phyloP scores from a whole-genome alignment of 2,329 filamentous ascomycete species.

The Alternaria gansuensis region DNA sequence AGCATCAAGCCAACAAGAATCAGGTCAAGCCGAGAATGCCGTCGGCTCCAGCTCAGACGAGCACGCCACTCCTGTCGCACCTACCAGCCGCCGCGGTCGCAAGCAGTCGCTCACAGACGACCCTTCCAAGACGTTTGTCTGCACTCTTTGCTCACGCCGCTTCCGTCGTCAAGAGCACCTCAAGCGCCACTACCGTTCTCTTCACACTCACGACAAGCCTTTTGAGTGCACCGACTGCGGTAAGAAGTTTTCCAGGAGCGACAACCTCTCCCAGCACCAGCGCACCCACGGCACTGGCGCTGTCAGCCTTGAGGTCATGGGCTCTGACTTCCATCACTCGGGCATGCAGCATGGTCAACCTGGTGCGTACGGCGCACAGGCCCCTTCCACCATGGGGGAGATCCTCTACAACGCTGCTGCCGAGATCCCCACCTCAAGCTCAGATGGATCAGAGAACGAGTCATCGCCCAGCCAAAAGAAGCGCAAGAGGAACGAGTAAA shows the following conservation, averaged over 20 bases:
- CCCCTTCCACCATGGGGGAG: constrained; percentile 51
- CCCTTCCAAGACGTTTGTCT: constrained; percentile 97
- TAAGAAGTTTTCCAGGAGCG: constrained; percentile 98
- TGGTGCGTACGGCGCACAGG: constrained; percentile 47
- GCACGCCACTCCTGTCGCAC: constrained; percentile 41
- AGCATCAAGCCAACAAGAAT: constrained; percentile 50
- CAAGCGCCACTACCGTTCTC: constrained; percentile 97
- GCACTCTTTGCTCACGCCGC: constrained; percentile 92
- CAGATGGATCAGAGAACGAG: constrained; percentile 52
- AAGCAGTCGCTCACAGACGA: constrained; percentile 99
- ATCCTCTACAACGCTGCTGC: constrained; percentile 53
- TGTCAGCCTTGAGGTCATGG: constrained; percentile 87
- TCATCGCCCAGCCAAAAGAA: constrained; percentile 64
- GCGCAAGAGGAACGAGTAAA: constrained; percentile 72
- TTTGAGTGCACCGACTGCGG: constrained; percentile 98
- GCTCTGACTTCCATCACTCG: constrained; percentile 63
- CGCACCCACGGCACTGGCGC: constrained; percentile 91
- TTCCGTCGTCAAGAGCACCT: constrained; percentile 98
- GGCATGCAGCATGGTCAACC: constrained; percentile 56
- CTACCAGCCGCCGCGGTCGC: constrained; percentile 87
- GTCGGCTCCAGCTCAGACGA: constrained; percentile 58
- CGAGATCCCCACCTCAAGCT: constrained; percentile 49
- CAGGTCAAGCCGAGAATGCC: constrained; percentile 56
- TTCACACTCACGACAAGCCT: constrained; percentile 98
- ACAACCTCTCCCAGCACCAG: constrained; percentile 96